These are phyloP conservation scores for Halenospora varia DNA, from an alignment of 495 filamentous ascomycete species.

Conservation along the genomic window DNA sequence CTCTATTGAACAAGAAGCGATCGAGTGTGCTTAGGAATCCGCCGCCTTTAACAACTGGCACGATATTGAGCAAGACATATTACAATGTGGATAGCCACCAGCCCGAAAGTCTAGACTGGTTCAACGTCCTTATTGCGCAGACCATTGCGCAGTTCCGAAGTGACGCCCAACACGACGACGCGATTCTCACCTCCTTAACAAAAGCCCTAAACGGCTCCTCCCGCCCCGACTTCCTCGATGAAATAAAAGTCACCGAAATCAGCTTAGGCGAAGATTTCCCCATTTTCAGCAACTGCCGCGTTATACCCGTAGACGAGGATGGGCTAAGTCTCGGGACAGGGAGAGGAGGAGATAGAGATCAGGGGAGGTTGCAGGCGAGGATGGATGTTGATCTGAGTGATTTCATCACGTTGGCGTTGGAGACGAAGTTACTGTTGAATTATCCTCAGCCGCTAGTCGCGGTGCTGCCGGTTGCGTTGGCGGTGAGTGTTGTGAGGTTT, in stretches of 20 bases:
- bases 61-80: constrained; percentile 93
- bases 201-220: constrained; percentile 77
- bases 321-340: constrained; percentile 32
- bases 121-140: constrained; percentile 96
- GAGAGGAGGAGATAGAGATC: constrained; percentile 35
- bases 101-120: constrained; percentile 99
- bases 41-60: constrained; percentile 72
- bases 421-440: constrained; percentile 91
- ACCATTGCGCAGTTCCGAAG: constrained; percentile 92
- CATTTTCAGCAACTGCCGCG: constrained; percentile 97
- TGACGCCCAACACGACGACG: constrained; percentile 85
- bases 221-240: constrained; percentile 87
- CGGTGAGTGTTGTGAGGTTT: constrained; percentile 88
- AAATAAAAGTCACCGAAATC: constrained; percentile 90
- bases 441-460: constrained; percentile 86
- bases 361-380: constrained; percentile 76
- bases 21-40: constrained; percentile 66
- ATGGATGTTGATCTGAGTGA: constrained; percentile 97
- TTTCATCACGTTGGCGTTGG: constrained; percentile 87
- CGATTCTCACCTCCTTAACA: constrained; percentile 91
- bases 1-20: constrained; percentile 69
- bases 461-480: constrained; percentile 86
- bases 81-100: constrained; percentile 95
- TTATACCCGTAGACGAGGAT: constrained; percentile 78
- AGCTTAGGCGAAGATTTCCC: constrained; percentile 94